Base-by-base conservation (phyloP, 2,329 filamentous ascomycete genomes). In the Talaromyces sp. region DNA sequence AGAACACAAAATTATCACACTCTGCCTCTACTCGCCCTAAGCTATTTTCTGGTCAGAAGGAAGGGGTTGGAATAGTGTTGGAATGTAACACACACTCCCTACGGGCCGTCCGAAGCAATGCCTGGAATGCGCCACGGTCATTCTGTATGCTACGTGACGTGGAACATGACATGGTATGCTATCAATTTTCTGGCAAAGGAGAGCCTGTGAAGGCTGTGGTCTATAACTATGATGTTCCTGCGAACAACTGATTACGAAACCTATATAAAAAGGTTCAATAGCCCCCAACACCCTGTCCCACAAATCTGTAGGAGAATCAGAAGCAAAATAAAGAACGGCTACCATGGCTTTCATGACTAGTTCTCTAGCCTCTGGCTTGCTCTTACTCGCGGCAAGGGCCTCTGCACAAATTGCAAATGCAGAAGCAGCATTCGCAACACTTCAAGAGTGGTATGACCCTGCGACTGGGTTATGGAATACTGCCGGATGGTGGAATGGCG, bases 401-500 rank as follows among this genome's bases (percentile, higher is more conserved):
- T 34, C 51, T 25, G 64, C 64, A 7, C 64, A 65, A 29, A 43
- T 40, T 22, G 34, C 51, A 17, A 56, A 63, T 38, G 43, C 59
- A 13, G 31, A 58, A 53, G 38, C 53, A 15, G 59, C 64, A 5
- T 63, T 63, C 25, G 8, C 53, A 36, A 63, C 64, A n/a, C 64
- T 65, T 40, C 64, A 65, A 51, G 36, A 29, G 27, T 65, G 64
- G 64, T 65, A 65, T 38, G 51, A 65, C 59, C 15, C 34, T 10
- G 17, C 17, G 7, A 62, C 59, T 34, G 64, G 64, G 1, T 29
- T 65, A 5, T 65, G 64, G 64, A 45, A 65, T 45, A 62, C 59
- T 17, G 64, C 58, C 7, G 64, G 64, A 51, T 65, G 64, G 64
- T 65, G 64, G 64, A 65, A 65, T 53, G 64, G 49, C 17, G 64